Percentiles rank a stretch among this genome's conserved stretches.
These are phyloP conservation scores for Nymphaea thermarum DNA, from an alignment of 164 flowering plant genomes.

Conservation along the genomic window DNA sequence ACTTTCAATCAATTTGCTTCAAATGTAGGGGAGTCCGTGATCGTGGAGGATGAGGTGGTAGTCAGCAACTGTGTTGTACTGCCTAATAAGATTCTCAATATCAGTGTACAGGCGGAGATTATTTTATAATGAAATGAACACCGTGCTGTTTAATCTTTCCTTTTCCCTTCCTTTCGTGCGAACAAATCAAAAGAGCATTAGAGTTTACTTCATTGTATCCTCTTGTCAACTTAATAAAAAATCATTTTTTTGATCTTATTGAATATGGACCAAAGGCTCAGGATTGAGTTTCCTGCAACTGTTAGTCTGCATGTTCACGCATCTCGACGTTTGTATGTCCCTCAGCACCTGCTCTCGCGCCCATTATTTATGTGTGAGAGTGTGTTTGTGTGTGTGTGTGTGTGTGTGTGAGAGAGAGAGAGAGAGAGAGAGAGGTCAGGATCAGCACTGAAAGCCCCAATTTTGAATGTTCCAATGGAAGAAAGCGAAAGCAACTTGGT, in stretches of 20 bases:
- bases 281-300: no score
- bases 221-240: not conserved
- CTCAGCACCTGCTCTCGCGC: no score
- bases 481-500: not conserved
- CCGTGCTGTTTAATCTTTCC: not conserved
- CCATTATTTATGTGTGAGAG: no score
- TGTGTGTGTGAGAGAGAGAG: not conserved
- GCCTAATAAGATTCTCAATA: constrained; percentile 83
- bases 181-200: not conserved
- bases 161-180: not conserved
- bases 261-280: no score
- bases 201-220: not conserved
- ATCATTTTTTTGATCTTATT: not conserved
- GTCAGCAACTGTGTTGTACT: constrained; percentile 85
- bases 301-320: not conserved
- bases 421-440: not conserved
- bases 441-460: not conserved
- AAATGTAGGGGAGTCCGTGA: constrained; percentile 76
- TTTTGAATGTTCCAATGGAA: not conserved
- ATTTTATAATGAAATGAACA: constrained; percentile 29
- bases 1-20: not conserved
- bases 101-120: constrained; percentile 95
- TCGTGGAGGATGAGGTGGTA: constrained; percentile 94
- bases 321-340: not conserved
- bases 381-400: no score